Evolutionary conservation across 1,139 yeast species (phyloP).

Genomic region (Hansenula lynferdii): DNA sequence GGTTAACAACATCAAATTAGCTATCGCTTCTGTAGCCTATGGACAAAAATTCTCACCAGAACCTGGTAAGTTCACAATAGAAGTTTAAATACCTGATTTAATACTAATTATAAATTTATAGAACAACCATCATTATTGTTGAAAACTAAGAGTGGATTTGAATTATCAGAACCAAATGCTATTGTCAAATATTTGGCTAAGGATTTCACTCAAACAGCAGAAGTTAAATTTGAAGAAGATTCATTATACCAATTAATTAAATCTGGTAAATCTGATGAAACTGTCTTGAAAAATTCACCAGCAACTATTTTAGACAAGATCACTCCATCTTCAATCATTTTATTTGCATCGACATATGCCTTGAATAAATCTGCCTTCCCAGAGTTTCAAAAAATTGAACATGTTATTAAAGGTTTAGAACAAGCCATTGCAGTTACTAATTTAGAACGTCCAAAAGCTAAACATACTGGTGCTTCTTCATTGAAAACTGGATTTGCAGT

Average conservation of each 20-base stretch:
- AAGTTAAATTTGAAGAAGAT: constrained; percentile 32
- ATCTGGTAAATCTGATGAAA: constrained; percentile 16
- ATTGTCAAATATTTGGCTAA: constrained; percentile 65
- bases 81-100: no score
- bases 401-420: constrained; percentile 37
- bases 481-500: constrained; percentile 39
- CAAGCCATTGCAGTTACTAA: constrained; percentile 26
- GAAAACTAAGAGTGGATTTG: constrained; percentile 34
- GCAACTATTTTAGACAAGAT: constrained; percentile 20
- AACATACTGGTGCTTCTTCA: constrained; percentile 54
- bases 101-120: no score
- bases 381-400: constrained; percentile 30
- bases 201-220: constrained; percentile 37
- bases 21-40: constrained; percentile 45
- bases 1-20: constrained; percentile 54
- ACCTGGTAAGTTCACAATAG: constrained; percentile 20
- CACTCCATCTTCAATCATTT: constrained; percentile 28
- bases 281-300: constrained; percentile 18
- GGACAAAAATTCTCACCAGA: constrained; percentile 26
- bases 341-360: constrained; percentile 31
- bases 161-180: constrained; percentile 74
- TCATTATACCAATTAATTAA: constrained; percentile 24
- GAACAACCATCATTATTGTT: constrained; percentile 35
- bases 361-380: constrained; percentile 25
- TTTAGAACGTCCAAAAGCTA: constrained; percentile 33